A percentile compares a stretch with the other conserved stretches of the same genome.
Evolutionary conservation across 169 alveolate species (phyloP).

Genomic region (Eimeria maxima): DNA sequence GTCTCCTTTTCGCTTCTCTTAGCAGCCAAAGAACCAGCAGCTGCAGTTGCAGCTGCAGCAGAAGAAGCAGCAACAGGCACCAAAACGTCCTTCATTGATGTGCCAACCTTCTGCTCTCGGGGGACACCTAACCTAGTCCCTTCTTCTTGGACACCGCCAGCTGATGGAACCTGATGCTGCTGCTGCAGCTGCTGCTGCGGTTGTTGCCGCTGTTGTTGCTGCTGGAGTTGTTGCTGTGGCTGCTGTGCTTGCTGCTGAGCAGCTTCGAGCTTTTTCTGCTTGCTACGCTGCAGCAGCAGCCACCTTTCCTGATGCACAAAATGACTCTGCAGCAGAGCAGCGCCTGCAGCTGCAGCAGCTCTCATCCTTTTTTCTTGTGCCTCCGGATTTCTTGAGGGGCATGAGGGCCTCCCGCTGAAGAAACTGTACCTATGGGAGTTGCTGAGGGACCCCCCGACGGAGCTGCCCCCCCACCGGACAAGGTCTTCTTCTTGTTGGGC

Average conservation of each 20-base stretch:
- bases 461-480: background rate
- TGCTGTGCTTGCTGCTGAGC: background rate
- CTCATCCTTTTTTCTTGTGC: background rate
- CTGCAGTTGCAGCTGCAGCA: background rate
- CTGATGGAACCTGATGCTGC: background rate
- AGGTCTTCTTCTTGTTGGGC: background rate
- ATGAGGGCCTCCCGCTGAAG: constrained; percentile 40
- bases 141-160: background rate
- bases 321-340: constrained; percentile 24
- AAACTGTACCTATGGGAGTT: background rate
- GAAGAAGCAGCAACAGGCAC: background rate
- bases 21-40: background rate
- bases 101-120: background rate
- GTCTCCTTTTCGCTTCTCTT: background rate
- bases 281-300: constrained; percentile 23
- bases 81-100: background rate
- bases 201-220: constrained; percentile 2
- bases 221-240: constrained; percentile 32
- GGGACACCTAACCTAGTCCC: background rate
- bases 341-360: constrained; percentile 69
- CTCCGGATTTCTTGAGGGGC: constrained; percentile 1
- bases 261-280: background rate
- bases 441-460: background rate
- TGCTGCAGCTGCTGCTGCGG: constrained; percentile 27
- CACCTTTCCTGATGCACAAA: constrained; percentile 36